Base-by-base conservation (phyloP, 1,139 yeast genomes). In the Oligophagozyma castellii region DNA sequence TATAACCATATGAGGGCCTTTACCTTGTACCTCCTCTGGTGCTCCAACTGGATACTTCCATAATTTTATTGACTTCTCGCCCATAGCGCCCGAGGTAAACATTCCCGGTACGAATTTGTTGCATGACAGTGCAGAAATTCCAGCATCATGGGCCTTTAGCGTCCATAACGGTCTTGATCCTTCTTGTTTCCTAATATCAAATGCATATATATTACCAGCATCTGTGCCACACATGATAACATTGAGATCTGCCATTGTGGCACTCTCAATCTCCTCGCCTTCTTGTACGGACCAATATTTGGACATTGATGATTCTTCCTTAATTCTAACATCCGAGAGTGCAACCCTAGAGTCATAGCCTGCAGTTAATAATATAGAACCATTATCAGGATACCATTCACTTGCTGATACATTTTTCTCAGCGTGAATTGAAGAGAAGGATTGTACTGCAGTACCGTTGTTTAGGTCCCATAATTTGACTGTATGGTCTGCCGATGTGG, bases 101-200 rank as follows among this genome's bases (percentile, higher is more conserved):
- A 80, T 61, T 12, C 93, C 93, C 16, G 77, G 76, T 28, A 83
- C 56, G 49, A 63, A 67, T 19, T 55, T 51, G 55, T 81, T 84
- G 26, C 76, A 67, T 43, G 76, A 78, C 44, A 92, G 67, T 3
- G 92, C 67, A 7, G 95, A 77, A 36, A 89, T 77, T 35, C 93
- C 95, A 4, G 93, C 72, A 56, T 89, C 96, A 53, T 89, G 98
- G 2, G 98, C 98, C 58, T 92, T 95, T 46, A 89, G 65, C 4
- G 93, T 81, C 99, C 99, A 89, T 22, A 89, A 48, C 15, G 95
- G 84, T 41, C 67, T 70, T 30, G 67, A 63, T 26, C 63, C 65
- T 29, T 63, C 69, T 16, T 40, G 45, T 27, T 57, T 53, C 53
- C 95, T 72, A 27, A 81, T 76, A 56, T 89, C 98, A 46, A 79